These are phyloP conservation scores for Apostasia shenzhenica DNA, from an alignment of 106 monocot genomes.

Conservation along the genomic window DNA sequence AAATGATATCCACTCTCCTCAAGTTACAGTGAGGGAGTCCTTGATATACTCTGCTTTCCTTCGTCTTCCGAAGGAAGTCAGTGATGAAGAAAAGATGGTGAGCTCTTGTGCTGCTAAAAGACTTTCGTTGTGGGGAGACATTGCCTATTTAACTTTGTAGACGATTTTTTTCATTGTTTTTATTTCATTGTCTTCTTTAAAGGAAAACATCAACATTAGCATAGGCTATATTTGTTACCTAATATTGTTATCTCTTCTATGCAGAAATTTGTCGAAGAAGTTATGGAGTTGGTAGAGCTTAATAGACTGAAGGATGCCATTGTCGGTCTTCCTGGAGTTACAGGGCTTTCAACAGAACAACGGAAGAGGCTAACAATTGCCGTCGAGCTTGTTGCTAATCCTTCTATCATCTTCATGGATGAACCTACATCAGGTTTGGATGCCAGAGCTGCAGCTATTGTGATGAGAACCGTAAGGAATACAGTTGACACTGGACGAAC, in stretches of 20 bases:
- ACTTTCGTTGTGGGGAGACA: too few species aligned
- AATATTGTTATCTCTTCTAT: not conserved
- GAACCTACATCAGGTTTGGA: constrained; percentile 74
- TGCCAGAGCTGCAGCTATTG: constrained; percentile 73
- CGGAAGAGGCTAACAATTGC: constrained; percentile 75
- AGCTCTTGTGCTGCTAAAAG: constrained; percentile 3
- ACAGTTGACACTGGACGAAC: constrained; percentile 70
- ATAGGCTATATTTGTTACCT: not conserved
- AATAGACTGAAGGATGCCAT: constrained; percentile 46
- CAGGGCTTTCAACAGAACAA: constrained; percentile 72
- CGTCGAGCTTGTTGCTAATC: constrained; percentile 77
- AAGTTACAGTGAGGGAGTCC: constrained; percentile 58
- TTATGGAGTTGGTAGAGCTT: constrained; percentile 73
- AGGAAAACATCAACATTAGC: not conserved
- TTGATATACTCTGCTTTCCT: constrained; percentile 58
- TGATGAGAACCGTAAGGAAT: constrained; percentile 68
- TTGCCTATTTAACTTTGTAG: too few species aligned
- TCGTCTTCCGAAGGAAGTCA: constrained; percentile 40
- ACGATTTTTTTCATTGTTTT: not conserved
- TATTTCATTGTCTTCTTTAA: not conserved
- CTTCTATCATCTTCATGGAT: constrained; percentile 86
- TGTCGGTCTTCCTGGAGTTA: constrained; percentile 63
- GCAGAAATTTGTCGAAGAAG: constrained; percentile 77
- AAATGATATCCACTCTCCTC: constrained; percentile 74
- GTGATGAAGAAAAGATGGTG: constrained; percentile 43